Evolutionary conservation across 83 land plant species (phyloP), one percentile per base, ranked within the genome.

Genomic region (Picea mariana): DNA sequence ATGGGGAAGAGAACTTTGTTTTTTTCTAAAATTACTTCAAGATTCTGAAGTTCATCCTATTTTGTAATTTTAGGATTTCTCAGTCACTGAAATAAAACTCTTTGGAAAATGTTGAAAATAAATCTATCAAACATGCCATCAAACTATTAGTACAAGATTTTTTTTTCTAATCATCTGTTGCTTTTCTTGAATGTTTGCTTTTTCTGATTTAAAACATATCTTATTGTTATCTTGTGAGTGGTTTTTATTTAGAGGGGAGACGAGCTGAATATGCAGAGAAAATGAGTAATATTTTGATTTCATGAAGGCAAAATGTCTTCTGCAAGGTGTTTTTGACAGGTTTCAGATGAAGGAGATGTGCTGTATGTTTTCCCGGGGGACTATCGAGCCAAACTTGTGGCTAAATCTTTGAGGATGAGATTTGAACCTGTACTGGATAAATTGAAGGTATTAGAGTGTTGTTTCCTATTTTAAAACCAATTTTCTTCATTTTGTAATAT

Each of bases 271-370:
- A 44, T 23, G 59, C 77, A 75, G 31, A 23, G 49, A 75, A 75
- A 75, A 75, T 75, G 77, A 75, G 44, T 75, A 75, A 73, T 75
- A 69, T 80, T 60, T 83, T 81, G 81, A 63, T 83, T 76, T 84
- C 52, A 58, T 83, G 82, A 83, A 49, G 58, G 75, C 75, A 85
- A 87, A 21, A 75, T 75, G 77, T 77, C 67, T 67, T 44, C 81
- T 86, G 86, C 77, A 86, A 83, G 87, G 75, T 81, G 67, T 40
- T 83, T 31, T 86, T 62, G 71, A 81, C 91, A 97, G 99, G 99
- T 97, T 66, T 97, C 99, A 18, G 96, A 96, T 87, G 99, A 98
- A 86, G 99, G 99, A 27, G 99, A 98, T 88, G 99, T 98, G 80
- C 90, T 98, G 9, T 98, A 94, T 87, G 96, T 94, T 58, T 93